Evolutionary conservation across 306 rosid species (phyloP), one percentile per base, ranked within the genome.

Genomic region (Arachis hypogaea): DNA sequence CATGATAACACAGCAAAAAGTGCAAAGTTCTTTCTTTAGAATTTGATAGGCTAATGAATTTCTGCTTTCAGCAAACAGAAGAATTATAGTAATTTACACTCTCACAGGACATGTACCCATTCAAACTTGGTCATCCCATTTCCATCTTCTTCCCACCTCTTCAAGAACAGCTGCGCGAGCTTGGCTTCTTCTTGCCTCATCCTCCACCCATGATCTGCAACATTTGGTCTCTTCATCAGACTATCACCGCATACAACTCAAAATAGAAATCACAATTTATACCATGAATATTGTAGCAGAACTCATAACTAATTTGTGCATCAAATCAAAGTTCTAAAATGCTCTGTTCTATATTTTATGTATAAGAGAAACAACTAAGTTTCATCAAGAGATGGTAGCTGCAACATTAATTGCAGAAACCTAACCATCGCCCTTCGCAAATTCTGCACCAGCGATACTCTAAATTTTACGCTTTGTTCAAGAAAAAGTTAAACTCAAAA

Each of bases 141-240:
- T 94, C 97, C 99, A 92, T 81, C 99, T 89, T 71, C 92, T 90
- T 51, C 86, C 92, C 18, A 89, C 99, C 86, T 94, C 96, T 82
- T 87, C 87, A 0, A 94, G 95, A 75, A 94, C 97, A 59, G 89
- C 89, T 54, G 96, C 97, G 40, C 96, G 88, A 29, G 96, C 90
- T 78, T 88, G 91, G 81, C 90, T 92, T 83, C 81, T 89, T 73
- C 72, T 88, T 9, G 95, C 99, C 68, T 94, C 99, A 11, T 94
- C 99, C 84, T 94, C 99, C 72, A 94, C 94, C 99, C 99, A 94
- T n/a, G 95, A 85, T 87, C 96, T 94, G 97, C 86, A 83, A 76
- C 69, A 65, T 80, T 59, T 63, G 57, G 5, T 46, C 72, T 47
- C 69, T 66, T 69, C 33, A 72, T 79, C 22, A 81, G 84, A 79